Evolutionary conservation across 805 yeast genomes (phyloP).

Genomic region (Nakazawaea pomicola): DNA sequence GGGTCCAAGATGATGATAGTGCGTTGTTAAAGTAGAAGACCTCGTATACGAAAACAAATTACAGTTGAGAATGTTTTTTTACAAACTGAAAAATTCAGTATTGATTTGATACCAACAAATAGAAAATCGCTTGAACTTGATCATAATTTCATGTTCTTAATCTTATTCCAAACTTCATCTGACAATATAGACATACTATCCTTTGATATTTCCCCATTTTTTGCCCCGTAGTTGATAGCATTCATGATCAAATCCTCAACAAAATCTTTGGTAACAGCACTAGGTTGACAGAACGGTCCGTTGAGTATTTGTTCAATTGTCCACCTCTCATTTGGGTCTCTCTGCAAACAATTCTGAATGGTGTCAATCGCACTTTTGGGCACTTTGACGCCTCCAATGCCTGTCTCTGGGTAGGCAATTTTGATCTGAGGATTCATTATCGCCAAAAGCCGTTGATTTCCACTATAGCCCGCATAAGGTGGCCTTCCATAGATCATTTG

Average conservation of each 20-base stretch:
- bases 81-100: neutral
- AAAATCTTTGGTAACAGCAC: slow-evolving; percentile 61
- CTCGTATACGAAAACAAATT: too few relatives aligned
- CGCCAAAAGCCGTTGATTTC: slow-evolving; percentile 74
- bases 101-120: neutral
- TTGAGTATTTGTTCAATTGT: slow-evolving; percentile 57
- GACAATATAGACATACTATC: slow-evolving; percentile 40
- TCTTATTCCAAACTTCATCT: slow-evolving; percentile 55
- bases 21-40: neutral
- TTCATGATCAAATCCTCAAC: slow-evolving; percentile 67
- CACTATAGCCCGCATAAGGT: slow-evolving; percentile 78
- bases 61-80: too few relatives aligned
- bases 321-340: slow-evolving; percentile 67
- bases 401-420: slow-evolving; percentile 59
- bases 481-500: slow-evolving; percentile 94
- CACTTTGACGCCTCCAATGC: slow-evolving; percentile 56
- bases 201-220: slow-evolving; percentile 27
- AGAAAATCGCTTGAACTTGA: neutral
- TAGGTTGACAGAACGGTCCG: slow-evolving; percentile 69
- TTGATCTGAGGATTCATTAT: slow-evolving; percentile 80
- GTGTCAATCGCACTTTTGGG: slow-evolving; percentile 67
- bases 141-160: slow-evolving; percentile 31
- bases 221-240: slow-evolving; percentile 69
- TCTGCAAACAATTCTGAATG: slow-evolving; percentile 63
- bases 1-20: slow-evolving; percentile 80